Evolutionary conservation across 768 basidiomycete genomes (phyloP), one percentile per base, ranked within the genome.

Genomic region (Suillus subluteus): DNA sequence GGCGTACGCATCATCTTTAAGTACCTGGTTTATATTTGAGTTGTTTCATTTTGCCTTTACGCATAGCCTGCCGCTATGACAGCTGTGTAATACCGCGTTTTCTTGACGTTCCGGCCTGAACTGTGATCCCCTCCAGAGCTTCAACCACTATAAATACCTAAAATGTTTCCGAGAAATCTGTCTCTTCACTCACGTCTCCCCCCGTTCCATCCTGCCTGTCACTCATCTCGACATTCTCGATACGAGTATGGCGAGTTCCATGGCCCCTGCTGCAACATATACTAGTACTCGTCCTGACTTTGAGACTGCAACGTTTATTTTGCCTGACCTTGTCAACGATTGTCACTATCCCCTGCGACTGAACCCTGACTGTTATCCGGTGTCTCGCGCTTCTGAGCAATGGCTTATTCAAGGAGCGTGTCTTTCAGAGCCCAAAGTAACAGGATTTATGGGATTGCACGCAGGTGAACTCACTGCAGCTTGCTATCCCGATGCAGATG

Each of bases 381-480:
- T 81, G 30, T 79, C 80, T 18, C 76, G 74, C 32, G 73, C 78
- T 62, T 80, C 80, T 4, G 81, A 80, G 48, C 61, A 71, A 56
- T 82, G 81, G 81, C 65, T 82, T 37, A 64, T 71, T 65, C 68
- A 43, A 64, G 70, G 59, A 58, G 65, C 62, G 4, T 32, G 6
- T 64, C 65, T 65, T 23, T 68, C 68, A 64, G 71, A 71, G 58
- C 73, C 76, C 63, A 66, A 58, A 26, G 58, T 64, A 48, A 72
- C 69, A 58, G 67, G 71, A 16, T 80, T 89, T 46, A 78, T 80
- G 64, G 85, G 84, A 23, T 79, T 88, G 59, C 84, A 87, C 65
- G 87, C 86, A 8, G 87, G 88, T 55, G 84, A 87, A 68, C 83
- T 90, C 65, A 84, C 86, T 26, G 86, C 86, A 1, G 85, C 79